A percentile compares a stretch with the other conserved stretches of the same genome.
Evolutionary conservation across 1,284 basidiomycete genomes (phyloP).

Genomic region (Ustilago cynodontis): DNA sequence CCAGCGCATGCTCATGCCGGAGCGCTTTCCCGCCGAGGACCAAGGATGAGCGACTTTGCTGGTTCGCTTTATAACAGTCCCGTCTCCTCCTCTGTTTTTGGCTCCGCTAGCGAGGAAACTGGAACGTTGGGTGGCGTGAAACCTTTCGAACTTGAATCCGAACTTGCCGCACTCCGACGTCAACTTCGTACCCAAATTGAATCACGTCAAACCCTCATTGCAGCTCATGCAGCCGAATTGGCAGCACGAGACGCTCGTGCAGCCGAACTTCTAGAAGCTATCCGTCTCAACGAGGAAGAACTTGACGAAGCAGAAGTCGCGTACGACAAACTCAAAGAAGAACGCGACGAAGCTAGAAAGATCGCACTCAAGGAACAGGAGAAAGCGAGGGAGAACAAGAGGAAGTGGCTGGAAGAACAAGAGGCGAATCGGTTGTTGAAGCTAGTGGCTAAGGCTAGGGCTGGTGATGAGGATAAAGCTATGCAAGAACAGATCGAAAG

Average conservation of each 20-base stretch:
- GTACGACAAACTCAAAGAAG: constrained; percentile 44
- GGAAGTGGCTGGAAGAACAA: constrained; percentile 35
- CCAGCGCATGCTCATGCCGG: constrained; percentile 28
- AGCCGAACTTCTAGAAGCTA: constrained; percentile 43
- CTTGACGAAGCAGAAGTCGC: constrained; percentile 48
- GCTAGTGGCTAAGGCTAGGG: constrained; percentile 43
- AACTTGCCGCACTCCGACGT: constrained; percentile 53
- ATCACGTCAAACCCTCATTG: constrained; percentile 23
- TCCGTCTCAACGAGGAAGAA: constrained; percentile 47
- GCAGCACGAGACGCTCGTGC: constrained; percentile 33
- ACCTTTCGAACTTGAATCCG: constrained; percentile 59
- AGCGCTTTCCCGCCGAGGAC: constrained; percentile 52
- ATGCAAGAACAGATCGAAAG: constrained; percentile 40
- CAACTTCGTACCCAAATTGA: constrained; percentile 49
- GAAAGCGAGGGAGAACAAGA: constrained; percentile 38
- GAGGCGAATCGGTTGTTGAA: constrained; percentile 54
- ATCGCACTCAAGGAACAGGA: constrained; percentile 50
- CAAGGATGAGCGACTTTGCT: constrained; percentile 57
- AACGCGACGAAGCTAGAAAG: constrained; percentile 51
- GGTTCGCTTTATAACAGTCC: constrained; percentile 24
- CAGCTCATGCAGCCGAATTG: constrained; percentile 30
- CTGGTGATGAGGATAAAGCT: constrained; percentile 27
- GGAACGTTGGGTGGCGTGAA: constrained; percentile 29
- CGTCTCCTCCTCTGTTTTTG: neutral
- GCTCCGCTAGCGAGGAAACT: neutral